Evolutionary conservation across 495 filamentous ascomycete species (phyloP), one percentile per base, ranked within the genome.

Genomic region (Hyaloscypha variabilis): DNA sequence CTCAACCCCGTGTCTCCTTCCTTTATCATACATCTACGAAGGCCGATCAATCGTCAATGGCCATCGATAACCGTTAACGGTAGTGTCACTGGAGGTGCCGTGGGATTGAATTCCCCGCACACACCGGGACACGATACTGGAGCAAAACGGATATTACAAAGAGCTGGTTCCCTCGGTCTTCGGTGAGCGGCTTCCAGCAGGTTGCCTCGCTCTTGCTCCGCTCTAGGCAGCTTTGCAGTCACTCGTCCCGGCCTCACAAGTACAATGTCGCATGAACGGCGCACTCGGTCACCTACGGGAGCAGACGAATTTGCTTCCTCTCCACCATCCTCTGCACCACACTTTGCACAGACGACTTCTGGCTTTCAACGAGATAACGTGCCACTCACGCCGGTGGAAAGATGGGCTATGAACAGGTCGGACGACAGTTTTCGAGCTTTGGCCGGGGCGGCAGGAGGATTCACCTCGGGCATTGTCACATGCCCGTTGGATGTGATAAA

Each of bases 401-500:
- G 73, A 65, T 85, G 81, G 78, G 80, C 82, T 24, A 66, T 77
- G 52, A 26, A 56, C 28, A 82, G 82, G 54, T 81, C 81, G 34
- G 76, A 82, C 55, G 77, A 81, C 21, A 79, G 79, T 58, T 82
- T 87, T 70, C 80, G 85, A 67, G 82, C 91, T 52, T 80, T 97
- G 50, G 87, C 92, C 42, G 95, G 95, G 52, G 96, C 92, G 11
- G 82, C 89, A 42, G 94, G 93, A 58, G 95, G 95, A 60, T 90
- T 97, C 66, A 91, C 90, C 6, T 96, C 93, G 5, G 95, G 95
- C 8, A 85, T 98, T 49, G 92, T 97, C 67, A 98, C 95, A 51
- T 99, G 95, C 73, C 95, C 95, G 23, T 86, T 99, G 60, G 95
- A 99, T 82, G 95, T 99, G 58, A 98, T 99, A 73, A 99, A 99